Percentiles rank a stretch among this genome's conserved stretches.
Evolutionary conservation across 495 filamentous ascomycete species (phyloP).

Genomic region (Polyplosphaeria fusca): DNA sequence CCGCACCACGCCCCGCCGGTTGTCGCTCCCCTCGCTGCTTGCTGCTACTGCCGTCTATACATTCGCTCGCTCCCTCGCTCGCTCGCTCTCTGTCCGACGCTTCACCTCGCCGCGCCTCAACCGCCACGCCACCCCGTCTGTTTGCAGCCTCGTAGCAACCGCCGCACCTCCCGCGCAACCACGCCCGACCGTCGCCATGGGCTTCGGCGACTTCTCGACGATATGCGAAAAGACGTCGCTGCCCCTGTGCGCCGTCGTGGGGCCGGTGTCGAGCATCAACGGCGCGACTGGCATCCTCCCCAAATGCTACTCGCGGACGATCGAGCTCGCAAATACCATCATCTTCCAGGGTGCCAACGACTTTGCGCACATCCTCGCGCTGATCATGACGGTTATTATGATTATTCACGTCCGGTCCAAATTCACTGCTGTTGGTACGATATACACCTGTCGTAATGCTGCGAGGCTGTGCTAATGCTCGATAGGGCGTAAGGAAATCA

Average conservation of each 20-base stretch:
- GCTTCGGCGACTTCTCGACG: slow-evolving; percentile 80
- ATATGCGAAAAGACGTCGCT: slow-evolving; percentile 84
- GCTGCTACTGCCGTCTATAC: neutral
- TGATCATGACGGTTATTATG: slow-evolving; percentile 94
- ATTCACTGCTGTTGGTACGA: slow-evolving; percentile 96
- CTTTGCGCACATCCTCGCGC: slow-evolving; percentile 87
- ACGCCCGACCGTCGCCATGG: slow-evolving; percentile 54
- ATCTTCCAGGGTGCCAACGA: slow-evolving; percentile 93
- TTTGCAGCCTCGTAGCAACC: neutral
- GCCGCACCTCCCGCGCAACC: neutral
- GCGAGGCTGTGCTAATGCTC: slow-evolving; percentile 15
- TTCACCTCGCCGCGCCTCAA: slow-evolving; percentile 2
- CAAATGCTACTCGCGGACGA: slow-evolving; percentile 88
- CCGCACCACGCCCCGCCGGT: neutral
- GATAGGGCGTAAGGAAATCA: slow-evolving; percentile 95
- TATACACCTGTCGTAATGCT: too few species aligned
- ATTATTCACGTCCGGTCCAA: slow-evolving; percentile 93
- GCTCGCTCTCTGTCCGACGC: neutral
- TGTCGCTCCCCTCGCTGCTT: slow-evolving; percentile 2
- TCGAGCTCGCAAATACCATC: slow-evolving; percentile 95
- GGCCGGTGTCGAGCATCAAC: slow-evolving; percentile 59
- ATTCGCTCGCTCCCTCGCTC: slow-evolving; percentile 2
- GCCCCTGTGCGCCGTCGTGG: slow-evolving; percentile 84
- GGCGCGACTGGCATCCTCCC: slow-evolving; percentile 76
- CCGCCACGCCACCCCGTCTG: neutral